Conservation (phyloP, 805 yeast species). For the Lachancea dasiensis region DNA sequence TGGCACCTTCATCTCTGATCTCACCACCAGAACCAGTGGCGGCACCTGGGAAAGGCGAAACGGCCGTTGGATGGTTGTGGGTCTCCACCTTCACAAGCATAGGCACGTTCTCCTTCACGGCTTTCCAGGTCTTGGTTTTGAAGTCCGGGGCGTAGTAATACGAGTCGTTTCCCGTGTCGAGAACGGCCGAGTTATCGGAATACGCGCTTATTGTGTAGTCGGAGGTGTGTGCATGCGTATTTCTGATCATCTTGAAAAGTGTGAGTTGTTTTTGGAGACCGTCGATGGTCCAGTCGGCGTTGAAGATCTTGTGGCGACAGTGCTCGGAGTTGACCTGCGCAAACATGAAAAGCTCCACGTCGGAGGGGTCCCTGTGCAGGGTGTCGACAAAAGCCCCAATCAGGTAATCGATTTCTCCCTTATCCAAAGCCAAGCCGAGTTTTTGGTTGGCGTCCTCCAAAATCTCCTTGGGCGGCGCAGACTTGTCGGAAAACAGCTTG, state of each 20-base stretch:
- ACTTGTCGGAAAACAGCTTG: constrained; percentile 46
- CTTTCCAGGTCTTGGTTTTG: constrained; percentile 62
- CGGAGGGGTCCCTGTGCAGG: constrained; percentile 87
- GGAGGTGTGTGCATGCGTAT: constrained; percentile 78
- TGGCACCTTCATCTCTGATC: constrained; percentile 99
- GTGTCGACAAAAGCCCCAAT: constrained; percentile 71
- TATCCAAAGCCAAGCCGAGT: constrained; percentile 90
- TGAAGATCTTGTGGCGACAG: constrained; percentile 98
- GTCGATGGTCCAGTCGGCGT: constrained; percentile 97
- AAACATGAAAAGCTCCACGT: constrained; percentile 96
- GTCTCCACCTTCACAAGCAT: constrained; percentile 95
- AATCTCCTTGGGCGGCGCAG: constrained; percentile 40
- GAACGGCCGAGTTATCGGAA: constrained; percentile 96
- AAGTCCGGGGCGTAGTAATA: constrained; percentile 75
- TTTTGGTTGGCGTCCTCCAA: constrained; percentile 71
- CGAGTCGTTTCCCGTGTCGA: constrained; percentile 52
- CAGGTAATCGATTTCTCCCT: constrained; percentile 87
- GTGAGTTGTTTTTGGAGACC: constrained; percentile 66
- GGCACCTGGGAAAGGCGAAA: constrained; percentile 98
- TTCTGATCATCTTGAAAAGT: constrained; percentile 90
- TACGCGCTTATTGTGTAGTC: constrained; percentile 87
- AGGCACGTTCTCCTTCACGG: constrained; percentile 73
- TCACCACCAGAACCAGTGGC: constrained; percentile 99
- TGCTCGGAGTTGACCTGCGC: constrained; percentile 99
- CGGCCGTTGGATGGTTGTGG: constrained; percentile 99